phyloP scores from a whole-genome alignment of 2,329 filamentous ascomycete genomes.

The Monosporascus sp. region DNA sequence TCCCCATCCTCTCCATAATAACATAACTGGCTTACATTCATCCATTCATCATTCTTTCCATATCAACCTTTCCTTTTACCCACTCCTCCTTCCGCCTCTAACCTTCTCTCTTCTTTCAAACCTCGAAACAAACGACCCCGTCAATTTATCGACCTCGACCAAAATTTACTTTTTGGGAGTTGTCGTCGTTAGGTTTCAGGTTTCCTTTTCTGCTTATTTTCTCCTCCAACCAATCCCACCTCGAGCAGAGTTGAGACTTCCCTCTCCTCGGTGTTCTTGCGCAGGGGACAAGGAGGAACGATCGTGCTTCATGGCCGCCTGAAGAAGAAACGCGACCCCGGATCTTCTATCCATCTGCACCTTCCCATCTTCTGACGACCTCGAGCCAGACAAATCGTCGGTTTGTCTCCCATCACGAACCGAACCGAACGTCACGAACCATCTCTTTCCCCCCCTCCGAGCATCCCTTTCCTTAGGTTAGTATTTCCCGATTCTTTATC shows the following conservation, averaged over 20 bases:
- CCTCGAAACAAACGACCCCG: conserved; percentile 10
- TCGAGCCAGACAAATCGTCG: too few relatives aligned
- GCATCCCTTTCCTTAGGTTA: neutral
- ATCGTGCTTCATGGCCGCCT: neutral
- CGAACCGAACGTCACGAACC: neutral
- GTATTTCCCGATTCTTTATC: neutral
- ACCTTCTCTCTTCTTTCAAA: conserved; percentile 1
- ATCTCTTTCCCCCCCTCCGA: neutral
- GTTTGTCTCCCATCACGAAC: too few relatives aligned
- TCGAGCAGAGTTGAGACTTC: conserved; percentile 9
- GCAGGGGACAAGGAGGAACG: neutral
- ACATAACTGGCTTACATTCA: neutral
- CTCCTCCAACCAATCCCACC: conserved; percentile 3
- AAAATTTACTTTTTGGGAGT: conserved; percentile 16
- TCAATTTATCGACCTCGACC: conserved; percentile 16
- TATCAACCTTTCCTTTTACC: neutral
- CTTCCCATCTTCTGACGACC: too few relatives aligned
- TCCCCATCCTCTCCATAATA: neutral
- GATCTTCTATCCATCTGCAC: neutral
- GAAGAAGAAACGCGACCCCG: neutral
- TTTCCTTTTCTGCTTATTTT: conserved; percentile 2
- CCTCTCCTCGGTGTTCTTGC: neutral
- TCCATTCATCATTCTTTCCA: neutral
- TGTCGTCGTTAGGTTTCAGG: conserved; percentile 22
- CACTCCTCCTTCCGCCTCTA: neutral